Conservation (phyloP, 331 rosid genomes). For the Saraca asoca region DNA sequence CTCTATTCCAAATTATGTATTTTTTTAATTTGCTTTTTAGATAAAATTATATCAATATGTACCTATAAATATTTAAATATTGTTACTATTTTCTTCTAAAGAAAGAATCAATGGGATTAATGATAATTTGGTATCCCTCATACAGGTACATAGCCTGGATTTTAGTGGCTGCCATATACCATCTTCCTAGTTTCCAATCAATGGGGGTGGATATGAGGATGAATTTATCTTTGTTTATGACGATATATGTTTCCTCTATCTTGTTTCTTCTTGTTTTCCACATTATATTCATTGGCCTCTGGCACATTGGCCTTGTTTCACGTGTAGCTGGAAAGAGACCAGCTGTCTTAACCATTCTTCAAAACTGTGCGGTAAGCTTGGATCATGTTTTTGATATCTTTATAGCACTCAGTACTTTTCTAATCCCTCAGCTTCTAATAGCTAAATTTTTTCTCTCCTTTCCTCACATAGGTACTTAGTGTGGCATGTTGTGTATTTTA, state of each 20-base stretch:
- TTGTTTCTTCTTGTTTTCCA: constrained; percentile 86
- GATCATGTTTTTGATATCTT: constrained; percentile 27
- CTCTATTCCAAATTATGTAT: background rate
- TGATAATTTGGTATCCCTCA: constrained; percentile 34
- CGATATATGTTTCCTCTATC: constrained; percentile 84
- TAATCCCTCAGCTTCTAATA: too few species aligned
- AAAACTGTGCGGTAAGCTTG: constrained; percentile 85
- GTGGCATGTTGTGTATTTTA: constrained; percentile 98
- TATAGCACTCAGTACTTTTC: constrained; percentile 30
- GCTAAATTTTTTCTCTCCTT: too few species aligned
- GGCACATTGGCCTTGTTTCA: constrained; percentile 95
- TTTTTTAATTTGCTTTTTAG: too few species aligned
- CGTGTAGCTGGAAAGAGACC: constrained; percentile 97
- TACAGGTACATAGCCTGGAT: constrained; percentile 92
- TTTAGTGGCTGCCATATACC: constrained; percentile 94
- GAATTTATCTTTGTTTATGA: constrained; percentile 84
- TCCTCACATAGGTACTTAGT: constrained; percentile 77
- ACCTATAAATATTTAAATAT: background rate
- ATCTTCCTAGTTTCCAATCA: constrained; percentile 93
- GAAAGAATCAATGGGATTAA: constrained; percentile 13
- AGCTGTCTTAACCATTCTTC: constrained; percentile 76
- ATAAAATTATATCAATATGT: background rate
- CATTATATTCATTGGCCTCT: constrained; percentile 78
- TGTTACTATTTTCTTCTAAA: constrained; percentile 16
- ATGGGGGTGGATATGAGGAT: constrained; percentile 98